These are phyloP conservation scores for Xerophyta viscosa DNA, from an alignment of 106 monocot species.

Conservation along the genomic window DNA sequence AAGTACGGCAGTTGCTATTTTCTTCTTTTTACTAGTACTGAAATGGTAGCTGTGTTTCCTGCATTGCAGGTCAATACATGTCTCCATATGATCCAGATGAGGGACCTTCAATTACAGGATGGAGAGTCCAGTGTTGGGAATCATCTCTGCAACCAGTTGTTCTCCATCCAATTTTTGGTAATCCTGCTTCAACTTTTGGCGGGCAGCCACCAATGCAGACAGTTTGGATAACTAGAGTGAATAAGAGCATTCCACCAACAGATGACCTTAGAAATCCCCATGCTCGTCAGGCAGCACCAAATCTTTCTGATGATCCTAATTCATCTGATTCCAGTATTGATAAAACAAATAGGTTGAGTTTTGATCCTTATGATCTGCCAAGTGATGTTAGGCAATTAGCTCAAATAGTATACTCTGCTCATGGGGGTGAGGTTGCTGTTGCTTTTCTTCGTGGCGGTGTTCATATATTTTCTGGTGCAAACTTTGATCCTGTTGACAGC, in stretches of 20 bases:
- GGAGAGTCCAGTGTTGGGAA: constrained; percentile 99
- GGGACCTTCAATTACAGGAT: constrained; percentile 98
- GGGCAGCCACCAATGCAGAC: constrained; percentile 98
- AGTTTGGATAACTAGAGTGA: constrained; percentile 83
- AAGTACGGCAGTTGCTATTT: too few relatives aligned
- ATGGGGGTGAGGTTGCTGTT: constrained; percentile 94
- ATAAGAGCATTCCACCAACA: constrained; percentile 93
- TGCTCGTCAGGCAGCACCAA: constrained; percentile 25
- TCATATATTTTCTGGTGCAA: constrained; percentile 82
- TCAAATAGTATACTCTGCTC: constrained; percentile 94
- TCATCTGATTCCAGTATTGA: constrained; percentile 88
- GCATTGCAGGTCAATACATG: constrained; percentile 87
- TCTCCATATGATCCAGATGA: constrained; percentile 99
- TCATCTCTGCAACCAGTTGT: constrained; percentile 96
- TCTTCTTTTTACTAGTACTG: not conserved
- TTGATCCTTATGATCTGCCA: constrained; percentile 98
- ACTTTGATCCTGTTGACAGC: constrained; percentile 75
- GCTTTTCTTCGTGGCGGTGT: constrained; percentile 95
- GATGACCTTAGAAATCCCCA: constrained; percentile 70
- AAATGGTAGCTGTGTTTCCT: not conserved
- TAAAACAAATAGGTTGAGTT: constrained; percentile 63
- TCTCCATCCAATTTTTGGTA: constrained; percentile 98
- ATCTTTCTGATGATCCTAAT: constrained; percentile 64
- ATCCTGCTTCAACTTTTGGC: constrained; percentile 74
- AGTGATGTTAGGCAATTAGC: constrained; percentile 97